A percentile compares a stretch with the other conserved stretches of the same genome.
Conservation (phyloP, 257 asterid species). For the Gardenia jasminoides region DNA sequence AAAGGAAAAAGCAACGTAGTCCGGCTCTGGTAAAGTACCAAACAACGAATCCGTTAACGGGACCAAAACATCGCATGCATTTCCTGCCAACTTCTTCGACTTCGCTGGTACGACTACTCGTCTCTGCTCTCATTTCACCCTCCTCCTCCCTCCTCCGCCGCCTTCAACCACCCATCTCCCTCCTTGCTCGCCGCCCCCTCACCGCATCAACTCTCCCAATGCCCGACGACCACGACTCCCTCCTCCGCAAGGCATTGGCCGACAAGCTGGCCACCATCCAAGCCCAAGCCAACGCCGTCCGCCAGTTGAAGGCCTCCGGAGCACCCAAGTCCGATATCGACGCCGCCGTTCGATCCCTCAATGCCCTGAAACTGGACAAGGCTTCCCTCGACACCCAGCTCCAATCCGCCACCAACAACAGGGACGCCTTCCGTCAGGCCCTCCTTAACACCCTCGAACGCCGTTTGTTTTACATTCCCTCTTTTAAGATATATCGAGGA, state of each 20-base stretch:
- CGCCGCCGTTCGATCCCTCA: slow-evolving; percentile 35
- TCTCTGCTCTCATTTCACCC: background rate
- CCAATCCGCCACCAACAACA: slow-evolving; percentile 20
- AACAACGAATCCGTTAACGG: too few species aligned
- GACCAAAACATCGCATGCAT: background rate
- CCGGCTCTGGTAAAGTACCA: too few species aligned
- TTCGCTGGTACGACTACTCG: background rate
- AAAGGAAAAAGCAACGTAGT: too few species aligned
- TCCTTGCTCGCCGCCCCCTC: background rate
- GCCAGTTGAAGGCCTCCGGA: slow-evolving; percentile 32
- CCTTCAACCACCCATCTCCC: slow-evolving; percentile 2
- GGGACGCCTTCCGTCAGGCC: slow-evolving; percentile 69
- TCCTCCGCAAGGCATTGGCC: slow-evolving; percentile 32
- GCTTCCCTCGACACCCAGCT: slow-evolving; percentile 30
- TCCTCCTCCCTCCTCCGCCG: background rate
- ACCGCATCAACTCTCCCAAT: background rate
- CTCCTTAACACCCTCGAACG: slow-evolving; percentile 76
- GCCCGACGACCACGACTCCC: slow-evolving; percentile 22
- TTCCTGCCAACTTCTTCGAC: background rate
- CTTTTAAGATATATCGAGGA: slow-evolving; percentile 81
- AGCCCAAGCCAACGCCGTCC: slow-evolving; percentile 29
- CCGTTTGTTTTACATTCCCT: slow-evolving; percentile 70
- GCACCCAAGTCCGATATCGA: slow-evolving; percentile 38
- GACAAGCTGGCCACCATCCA: slow-evolving; percentile 28
- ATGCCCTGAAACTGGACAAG: slow-evolving; percentile 31